Conservation (phyloP, 2,329 filamentous ascomycete genomes). For the Aspergillus hiratsukae region DNA sequence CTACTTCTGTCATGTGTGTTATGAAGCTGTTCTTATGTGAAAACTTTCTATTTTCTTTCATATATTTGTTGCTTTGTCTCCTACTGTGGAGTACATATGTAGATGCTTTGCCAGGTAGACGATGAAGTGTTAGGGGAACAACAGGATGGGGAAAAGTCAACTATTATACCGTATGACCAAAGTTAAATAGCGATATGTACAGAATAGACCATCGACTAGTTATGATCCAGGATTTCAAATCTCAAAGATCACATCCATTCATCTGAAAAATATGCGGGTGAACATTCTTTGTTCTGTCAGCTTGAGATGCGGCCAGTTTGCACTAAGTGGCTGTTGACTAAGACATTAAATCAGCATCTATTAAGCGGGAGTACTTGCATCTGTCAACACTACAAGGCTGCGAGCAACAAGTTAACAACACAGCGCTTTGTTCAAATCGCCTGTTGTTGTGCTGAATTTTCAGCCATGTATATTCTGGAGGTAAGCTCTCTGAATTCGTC, state of each 20-base stretch:
- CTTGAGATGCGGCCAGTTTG: background rate
- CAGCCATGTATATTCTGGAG: conserved; percentile 35
- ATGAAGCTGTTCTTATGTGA: conserved; percentile 29
- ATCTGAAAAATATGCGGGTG: background rate
- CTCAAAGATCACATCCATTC: background rate
- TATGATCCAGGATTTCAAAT: background rate
- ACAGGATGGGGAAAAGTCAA: background rate
- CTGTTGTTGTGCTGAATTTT: conserved; percentile 15
- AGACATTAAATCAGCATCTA: background rate
- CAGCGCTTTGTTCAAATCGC: conserved; percentile 8
- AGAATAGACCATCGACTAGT: background rate
- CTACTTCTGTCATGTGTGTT: conserved; percentile 29
- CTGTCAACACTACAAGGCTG: conserved; percentile 1
- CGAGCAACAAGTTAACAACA: conserved; percentile 7
- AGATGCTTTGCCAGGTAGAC: conserved; percentile 16
- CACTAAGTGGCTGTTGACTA: conserved; percentile 2
- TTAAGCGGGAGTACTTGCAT: conserved; percentile 10
- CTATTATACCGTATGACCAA: background rate
- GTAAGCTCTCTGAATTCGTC: conserved; percentile 13
- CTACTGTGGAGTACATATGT: conserved; percentile 21
- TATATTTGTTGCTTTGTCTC: conserved; percentile 20
- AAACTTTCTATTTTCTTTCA: conserved; percentile 19
- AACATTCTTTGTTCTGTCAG: background rate
- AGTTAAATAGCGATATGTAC: background rate
- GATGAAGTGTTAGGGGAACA: background rate